Conservation (phyloP, 2,329 filamentous ascomycete genomes). For the Lasiodiplodia theobromae region DNA sequence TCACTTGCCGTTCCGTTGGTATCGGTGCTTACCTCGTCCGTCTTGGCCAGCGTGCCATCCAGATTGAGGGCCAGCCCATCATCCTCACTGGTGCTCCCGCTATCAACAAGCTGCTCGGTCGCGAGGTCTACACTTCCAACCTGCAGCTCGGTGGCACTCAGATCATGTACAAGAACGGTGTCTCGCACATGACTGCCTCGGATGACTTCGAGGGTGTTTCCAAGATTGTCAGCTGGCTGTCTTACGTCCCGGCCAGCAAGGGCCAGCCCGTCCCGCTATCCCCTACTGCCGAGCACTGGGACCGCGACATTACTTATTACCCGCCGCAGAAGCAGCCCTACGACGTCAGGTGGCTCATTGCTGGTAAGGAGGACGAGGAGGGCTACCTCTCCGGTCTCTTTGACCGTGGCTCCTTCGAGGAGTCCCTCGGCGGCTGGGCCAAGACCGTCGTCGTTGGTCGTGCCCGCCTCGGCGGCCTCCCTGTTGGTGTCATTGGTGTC, state of each 20-base stretch:
- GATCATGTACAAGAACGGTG: slow-evolving; percentile 99
- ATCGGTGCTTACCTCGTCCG: slow-evolving; percentile 99
- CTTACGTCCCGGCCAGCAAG: slow-evolving; percentile 95
- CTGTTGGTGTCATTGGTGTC: slow-evolving; percentile 96
- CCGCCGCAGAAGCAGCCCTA: slow-evolving; percentile 85
- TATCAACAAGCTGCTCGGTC: slow-evolving; percentile 96
- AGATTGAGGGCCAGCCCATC: slow-evolving; percentile 98
- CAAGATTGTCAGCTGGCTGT: slow-evolving; percentile 98
- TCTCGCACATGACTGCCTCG: slow-evolving; percentile 97
- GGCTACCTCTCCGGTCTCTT: slow-evolving; percentile 92
- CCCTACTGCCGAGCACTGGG: slow-evolving; percentile 84
- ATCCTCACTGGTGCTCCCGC: slow-evolving; percentile 97
- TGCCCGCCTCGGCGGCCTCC: slow-evolving; percentile 94
- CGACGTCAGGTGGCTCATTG: slow-evolving; percentile 93
- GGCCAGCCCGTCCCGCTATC: slow-evolving; percentile 91
- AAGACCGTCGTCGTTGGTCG: slow-evolving; percentile 96
- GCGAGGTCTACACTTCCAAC: slow-evolving; percentile 99
- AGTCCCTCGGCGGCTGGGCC: slow-evolving; percentile 96
- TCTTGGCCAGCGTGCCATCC: slow-evolving; percentile 96
- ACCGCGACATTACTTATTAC: slow-evolving; percentile 85
- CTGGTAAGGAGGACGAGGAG: slow-evolving; percentile 82
- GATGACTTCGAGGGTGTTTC: slow-evolving; percentile 98
- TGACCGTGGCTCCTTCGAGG: slow-evolving; percentile 95
- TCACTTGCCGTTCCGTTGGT: slow-evolving; percentile 98
- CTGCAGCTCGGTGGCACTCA: slow-evolving; percentile 99